Conservation (phyloP, 2,329 filamentous ascomycete genomes). For the Aspergillus luchuensis region DNA sequence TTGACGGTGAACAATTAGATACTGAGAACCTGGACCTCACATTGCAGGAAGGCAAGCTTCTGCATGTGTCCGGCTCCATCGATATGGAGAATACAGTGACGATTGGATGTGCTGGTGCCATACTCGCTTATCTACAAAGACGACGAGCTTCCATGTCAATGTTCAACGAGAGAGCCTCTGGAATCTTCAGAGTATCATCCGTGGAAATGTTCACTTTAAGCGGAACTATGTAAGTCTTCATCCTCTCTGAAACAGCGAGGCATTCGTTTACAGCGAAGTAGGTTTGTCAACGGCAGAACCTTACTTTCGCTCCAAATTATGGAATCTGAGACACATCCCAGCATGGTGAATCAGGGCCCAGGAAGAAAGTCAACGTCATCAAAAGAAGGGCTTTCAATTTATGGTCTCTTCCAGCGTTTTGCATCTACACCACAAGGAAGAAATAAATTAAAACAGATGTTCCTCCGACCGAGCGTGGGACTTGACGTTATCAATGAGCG, state of each 20-base stretch:
- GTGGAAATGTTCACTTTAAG: constrained; percentile 75
- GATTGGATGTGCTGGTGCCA: constrained; percentile 82
- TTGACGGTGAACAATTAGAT: constrained; percentile 44
- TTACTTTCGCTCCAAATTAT: constrained; percentile 82
- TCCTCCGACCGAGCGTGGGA: constrained; percentile 76
- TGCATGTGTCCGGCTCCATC: constrained; percentile 70
- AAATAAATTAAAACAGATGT: constrained; percentile 70
- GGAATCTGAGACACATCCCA: constrained; percentile 78
- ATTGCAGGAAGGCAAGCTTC: constrained; percentile 63
- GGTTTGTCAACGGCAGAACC: constrained; percentile 82
- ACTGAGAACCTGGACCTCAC: constrained; percentile 49
- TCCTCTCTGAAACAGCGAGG: background rate
- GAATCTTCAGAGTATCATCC: constrained; percentile 62
- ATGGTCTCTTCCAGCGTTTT: constrained; percentile 75
- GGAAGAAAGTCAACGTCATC: constrained; percentile 61
- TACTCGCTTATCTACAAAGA: constrained; percentile 77
- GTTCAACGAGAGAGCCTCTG: constrained; percentile 58
- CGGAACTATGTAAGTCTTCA: constrained; percentile 57
- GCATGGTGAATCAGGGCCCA: constrained; percentile 73
- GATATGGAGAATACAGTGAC: constrained; percentile 74
- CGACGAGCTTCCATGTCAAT: constrained; percentile 64
- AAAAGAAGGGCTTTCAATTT: constrained; percentile 83
- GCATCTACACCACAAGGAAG: constrained; percentile 80
- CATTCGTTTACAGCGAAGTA: constrained; percentile 39
- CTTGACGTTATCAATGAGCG: constrained; percentile 69